These are phyloP conservation scores for Boletellus emodensis DNA, from an alignment of 768 basidiomycete species.

Conservation along the genomic window DNA sequence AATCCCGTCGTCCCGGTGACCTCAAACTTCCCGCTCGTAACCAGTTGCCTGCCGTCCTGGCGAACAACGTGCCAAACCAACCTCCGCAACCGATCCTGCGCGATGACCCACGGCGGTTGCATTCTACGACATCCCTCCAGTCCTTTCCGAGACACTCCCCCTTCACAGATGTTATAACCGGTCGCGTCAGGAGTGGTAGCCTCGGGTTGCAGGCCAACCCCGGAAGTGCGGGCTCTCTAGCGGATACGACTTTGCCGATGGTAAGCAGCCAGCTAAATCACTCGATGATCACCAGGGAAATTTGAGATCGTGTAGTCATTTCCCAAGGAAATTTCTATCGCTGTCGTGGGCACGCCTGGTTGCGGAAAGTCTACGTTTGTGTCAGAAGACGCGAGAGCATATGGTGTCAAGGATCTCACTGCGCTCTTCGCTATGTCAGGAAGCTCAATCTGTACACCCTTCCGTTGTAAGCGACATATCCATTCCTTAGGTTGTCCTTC, in stretches of 20 bases:
- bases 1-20: slow-evolving; percentile 51
- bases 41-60: slow-evolving; percentile 34
- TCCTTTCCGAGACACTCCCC: slow-evolving; percentile 33
- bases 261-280: slow-evolving; percentile 18
- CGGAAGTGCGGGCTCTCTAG: slow-evolving; percentile 13
- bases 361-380: slow-evolving; percentile 88
- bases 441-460: slow-evolving; percentile 34
- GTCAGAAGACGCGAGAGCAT: slow-evolving; percentile 65
- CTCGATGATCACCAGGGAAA: not conserved
- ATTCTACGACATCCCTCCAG: slow-evolving; percentile 37
- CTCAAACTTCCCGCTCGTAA: slow-evolving; percentile 60
- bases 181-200: slow-evolving; percentile 60
- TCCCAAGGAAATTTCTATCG: slow-evolving; percentile 50
- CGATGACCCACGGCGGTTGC: slow-evolving; percentile 38
- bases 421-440: slow-evolving; percentile 31
- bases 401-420: slow-evolving; percentile 45
- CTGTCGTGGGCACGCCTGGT: slow-evolving; percentile 71
- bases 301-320: slow-evolving; percentile 21
- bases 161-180: slow-evolving; percentile 33
- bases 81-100: slow-evolving; percentile 34
- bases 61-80: slow-evolving; percentile 31
- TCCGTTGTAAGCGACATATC: slow-evolving; percentile 34
- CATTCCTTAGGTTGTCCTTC: slow-evolving; percentile 13
- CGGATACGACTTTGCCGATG: slow-evolving; percentile 19
- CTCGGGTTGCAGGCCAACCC: slow-evolving; percentile 42